A percentile compares a stretch with the other conserved stretches of the same genome.
phyloP scores from a whole-genome alignment of 768 basidiomycete genomes.

The Macrolepiota fuliginosa region DNA sequence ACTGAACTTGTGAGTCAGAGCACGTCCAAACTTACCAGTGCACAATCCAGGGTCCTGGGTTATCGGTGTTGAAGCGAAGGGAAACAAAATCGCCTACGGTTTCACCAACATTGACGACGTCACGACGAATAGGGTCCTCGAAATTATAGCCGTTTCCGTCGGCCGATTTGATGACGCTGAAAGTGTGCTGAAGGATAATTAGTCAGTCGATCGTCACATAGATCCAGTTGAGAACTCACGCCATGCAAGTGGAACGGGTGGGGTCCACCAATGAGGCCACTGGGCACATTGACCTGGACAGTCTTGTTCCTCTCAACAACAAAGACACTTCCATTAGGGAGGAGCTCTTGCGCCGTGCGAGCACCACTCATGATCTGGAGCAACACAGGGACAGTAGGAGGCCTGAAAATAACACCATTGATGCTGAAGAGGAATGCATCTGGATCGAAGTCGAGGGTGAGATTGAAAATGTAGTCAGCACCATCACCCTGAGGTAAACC shows the following conservation, averaged over 20 bases:
- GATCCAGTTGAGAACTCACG: neutral
- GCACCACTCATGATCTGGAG: conserved; percentile 18
- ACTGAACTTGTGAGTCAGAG: neutral
- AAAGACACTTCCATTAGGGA: conserved; percentile 31
- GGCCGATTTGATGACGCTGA: neutral
- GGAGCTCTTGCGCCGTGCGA: conserved; percentile 20
- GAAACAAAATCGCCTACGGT: conserved; percentile 35
- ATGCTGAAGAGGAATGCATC: neutral
- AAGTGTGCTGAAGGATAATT: neutral
- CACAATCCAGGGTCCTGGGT: conserved; percentile 54
- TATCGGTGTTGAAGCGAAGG: conserved; percentile 61
- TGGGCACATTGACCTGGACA: conserved; percentile 34
- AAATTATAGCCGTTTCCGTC: neutral
- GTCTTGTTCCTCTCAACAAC: conserved; percentile 33
- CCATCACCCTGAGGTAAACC: neutral
- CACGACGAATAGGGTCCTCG: neutral
- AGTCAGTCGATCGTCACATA: neutral
- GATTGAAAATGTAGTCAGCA: neutral
- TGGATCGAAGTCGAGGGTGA: neutral
- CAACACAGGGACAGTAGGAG: conserved; percentile 15
- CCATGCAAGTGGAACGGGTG: conserved; percentile 6
- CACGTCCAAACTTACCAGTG: conserved; percentile 25
- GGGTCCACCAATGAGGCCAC: conserved; percentile 6
- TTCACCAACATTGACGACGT: conserved; percentile 19
- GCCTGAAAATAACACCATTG: conserved; percentile 12